A percentile compares a stretch with the other conserved stretches of the same genome.
Conservation (phyloP, 441 rosid species). For the Brassica hybrid region DNA sequence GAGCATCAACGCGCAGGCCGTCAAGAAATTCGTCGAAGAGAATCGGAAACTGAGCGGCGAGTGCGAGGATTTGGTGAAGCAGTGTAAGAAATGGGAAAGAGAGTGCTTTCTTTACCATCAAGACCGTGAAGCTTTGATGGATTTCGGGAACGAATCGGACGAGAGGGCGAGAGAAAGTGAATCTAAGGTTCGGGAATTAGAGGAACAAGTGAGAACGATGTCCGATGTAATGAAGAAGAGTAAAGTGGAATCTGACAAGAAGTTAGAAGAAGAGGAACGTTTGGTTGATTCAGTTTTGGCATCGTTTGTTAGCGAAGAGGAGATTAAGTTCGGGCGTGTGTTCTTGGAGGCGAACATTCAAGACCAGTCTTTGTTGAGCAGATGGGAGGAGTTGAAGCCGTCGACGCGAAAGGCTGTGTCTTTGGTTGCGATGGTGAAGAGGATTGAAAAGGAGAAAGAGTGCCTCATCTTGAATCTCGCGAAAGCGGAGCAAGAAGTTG, state of each 20-base stretch:
- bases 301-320: slow-evolving; percentile 54
- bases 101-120: slow-evolving; percentile 76
- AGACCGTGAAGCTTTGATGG: slow-evolving; percentile 84
- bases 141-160: slow-evolving; percentile 78
- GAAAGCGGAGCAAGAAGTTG: slow-evolving; percentile 89
- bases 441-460: slow-evolving; percentile 69
- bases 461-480: slow-evolving; percentile 67
- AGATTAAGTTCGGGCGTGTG: slow-evolving; percentile 50
- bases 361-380: slow-evolving; percentile 55
- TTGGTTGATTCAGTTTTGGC: slow-evolving; percentile 63
- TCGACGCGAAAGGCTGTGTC: slow-evolving; percentile 60
- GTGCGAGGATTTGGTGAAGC: slow-evolving; percentile 61
- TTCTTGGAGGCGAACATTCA: slow-evolving; percentile 65
- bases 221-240: slow-evolving; percentile 47
- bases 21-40: slow-evolving; percentile 84
- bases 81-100: slow-evolving; percentile 72
- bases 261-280: slow-evolving; percentile 46
- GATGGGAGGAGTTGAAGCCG: slow-evolving; percentile 65
- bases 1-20: slow-evolving; percentile 65
- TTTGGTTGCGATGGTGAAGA: slow-evolving; percentile 52
- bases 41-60: slow-evolving; percentile 73
- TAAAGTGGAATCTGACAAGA: slow-evolving; percentile 33
- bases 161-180: slow-evolving; percentile 68
- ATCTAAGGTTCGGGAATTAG: slow-evolving; percentile 59
- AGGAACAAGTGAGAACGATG: slow-evolving; percentile 49